Percentiles rank a stretch among this genome's conserved stretches.
phyloP scores from a whole-genome alignment of 768 basidiomycete genomes.

The Leucosporidium scottii region DNA sequence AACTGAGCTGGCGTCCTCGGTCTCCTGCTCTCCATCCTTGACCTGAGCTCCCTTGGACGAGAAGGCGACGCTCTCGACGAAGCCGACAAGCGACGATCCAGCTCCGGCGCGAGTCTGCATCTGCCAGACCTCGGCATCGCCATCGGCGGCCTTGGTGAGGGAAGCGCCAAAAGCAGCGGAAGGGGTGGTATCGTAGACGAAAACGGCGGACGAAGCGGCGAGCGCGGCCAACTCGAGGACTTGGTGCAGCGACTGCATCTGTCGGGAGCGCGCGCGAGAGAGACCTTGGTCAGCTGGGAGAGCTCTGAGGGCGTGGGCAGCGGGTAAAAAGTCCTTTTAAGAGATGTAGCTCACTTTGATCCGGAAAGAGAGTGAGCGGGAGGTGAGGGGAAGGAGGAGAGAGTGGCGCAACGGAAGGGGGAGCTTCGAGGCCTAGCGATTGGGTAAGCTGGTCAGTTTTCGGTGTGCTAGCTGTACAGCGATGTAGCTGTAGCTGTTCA shows the following conservation, averaged over 20 bases:
- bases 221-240: conserved; percentile 22
- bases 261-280: neutral
- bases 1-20: conserved; percentile 53
- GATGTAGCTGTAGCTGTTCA: too few relatives aligned
- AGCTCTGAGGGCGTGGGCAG: too few relatives aligned
- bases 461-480: too few relatives aligned
- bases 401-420: too few relatives aligned
- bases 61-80: conserved; percentile 53
- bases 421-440: too few relatives aligned
- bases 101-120: conserved; percentile 80
- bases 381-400: too few relatives aligned
- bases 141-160: conserved; percentile 8
- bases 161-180: conserved; percentile 21
- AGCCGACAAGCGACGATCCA: conserved; percentile 67
- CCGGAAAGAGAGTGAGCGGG: neutral
- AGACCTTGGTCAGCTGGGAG: neutral
- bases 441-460: too few relatives aligned
- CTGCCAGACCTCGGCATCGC: conserved; percentile 35
- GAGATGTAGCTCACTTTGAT: neutral
- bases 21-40: conserved; percentile 38
- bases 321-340: neutral
- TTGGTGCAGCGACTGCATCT: conserved; percentile 19
- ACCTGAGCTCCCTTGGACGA: conserved; percentile 57
- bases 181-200: conserved; percentile 28
- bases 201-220: conserved; percentile 16